These are phyloP conservation scores for Metschnikowia henanensis DNA, from an alignment of 805 yeast species.

Conservation along the genomic window DNA sequence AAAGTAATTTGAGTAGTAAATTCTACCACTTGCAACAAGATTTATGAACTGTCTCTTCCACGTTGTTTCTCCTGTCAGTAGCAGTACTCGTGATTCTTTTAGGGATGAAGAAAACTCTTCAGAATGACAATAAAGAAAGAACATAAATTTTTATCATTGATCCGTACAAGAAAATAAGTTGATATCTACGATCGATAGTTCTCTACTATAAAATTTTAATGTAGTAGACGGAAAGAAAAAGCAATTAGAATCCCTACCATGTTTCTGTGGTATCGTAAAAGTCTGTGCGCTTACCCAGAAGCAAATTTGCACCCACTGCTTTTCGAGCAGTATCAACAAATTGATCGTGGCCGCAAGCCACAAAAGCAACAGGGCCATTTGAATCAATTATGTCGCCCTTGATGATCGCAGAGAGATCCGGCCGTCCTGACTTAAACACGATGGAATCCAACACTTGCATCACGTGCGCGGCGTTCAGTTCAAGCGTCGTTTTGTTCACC, in stretches of 20 bases:
- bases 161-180: too few species aligned
- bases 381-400: conserved; percentile 33
- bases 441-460: conserved; percentile 28
- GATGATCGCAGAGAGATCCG: conserved; percentile 33
- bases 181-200: too few species aligned
- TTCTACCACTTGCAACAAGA: too few species aligned
- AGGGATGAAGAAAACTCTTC: too few species aligned
- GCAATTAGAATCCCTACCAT: neutral
- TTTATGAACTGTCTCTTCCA: too few species aligned
- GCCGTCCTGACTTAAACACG: conserved; percentile 46
- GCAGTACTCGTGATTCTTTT: too few species aligned
- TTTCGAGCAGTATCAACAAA: conserved; percentile 59
- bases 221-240: too few species aligned
- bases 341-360: conserved; percentile 60
- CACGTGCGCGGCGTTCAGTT: conserved; percentile 12
- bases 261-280: conserved; percentile 72
- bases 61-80: too few species aligned
- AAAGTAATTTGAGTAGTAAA: too few species aligned
- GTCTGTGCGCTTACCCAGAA: conserved; percentile 52
- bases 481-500: conserved; percentile 4
- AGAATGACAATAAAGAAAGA: too few species aligned
- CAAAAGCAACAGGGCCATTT: conserved; percentile 43
- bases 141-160: too few species aligned
- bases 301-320: conserved; percentile 42
- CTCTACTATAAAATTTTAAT: too few species aligned